A percentile compares a stretch with the other conserved stretches of the same genome.
phyloP scores from a whole-genome alignment of 1,139 yeast genomes.

The Debaryomyces sp. region DNA sequence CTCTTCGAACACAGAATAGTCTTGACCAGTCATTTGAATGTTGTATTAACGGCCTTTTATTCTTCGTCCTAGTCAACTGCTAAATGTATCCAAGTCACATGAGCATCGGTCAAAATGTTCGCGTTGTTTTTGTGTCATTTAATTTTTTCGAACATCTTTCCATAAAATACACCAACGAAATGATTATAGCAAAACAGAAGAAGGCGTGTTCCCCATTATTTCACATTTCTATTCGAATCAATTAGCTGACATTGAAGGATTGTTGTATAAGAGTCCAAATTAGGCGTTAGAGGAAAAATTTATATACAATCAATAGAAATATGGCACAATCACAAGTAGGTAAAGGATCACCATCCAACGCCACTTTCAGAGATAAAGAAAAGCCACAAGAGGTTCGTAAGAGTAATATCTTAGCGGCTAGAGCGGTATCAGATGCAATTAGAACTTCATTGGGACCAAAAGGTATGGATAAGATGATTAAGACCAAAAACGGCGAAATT shows the following conservation, averaged over 20 bases:
- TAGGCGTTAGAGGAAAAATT: not conserved
- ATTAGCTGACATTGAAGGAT: not conserved
- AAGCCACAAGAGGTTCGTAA: constrained; percentile 97
- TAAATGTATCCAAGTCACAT: constrained; percentile 4
- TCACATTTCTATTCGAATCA: constrained; percentile 3
- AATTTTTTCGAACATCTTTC: constrained; percentile 6
- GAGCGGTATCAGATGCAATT: constrained; percentile 98
- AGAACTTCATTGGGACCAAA: constrained; percentile 97
- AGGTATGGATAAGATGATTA: constrained; percentile 99
- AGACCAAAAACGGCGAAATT: constrained; percentile 88
- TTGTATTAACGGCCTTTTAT: not conserved
- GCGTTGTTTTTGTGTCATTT: constrained; percentile 6
- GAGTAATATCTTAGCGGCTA: constrained; percentile 90
- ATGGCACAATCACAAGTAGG: constrained; percentile 26
- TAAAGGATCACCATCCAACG: constrained; percentile 65
- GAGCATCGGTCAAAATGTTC: not conserved
- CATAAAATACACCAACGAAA: not conserved
- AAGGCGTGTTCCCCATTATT: not conserved
- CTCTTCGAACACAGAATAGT: constrained; percentile 27
- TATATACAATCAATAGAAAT: constrained; percentile 1
- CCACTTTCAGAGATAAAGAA: constrained; percentile 90
- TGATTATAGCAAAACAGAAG: not conserved
- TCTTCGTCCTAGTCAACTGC: not conserved
- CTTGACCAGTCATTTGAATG: not conserved
- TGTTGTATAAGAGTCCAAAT: not conserved